Evolutionary conservation across 495 filamentous ascomycete species (phyloP).

Genomic region (Trichoderma gamsii): DNA sequence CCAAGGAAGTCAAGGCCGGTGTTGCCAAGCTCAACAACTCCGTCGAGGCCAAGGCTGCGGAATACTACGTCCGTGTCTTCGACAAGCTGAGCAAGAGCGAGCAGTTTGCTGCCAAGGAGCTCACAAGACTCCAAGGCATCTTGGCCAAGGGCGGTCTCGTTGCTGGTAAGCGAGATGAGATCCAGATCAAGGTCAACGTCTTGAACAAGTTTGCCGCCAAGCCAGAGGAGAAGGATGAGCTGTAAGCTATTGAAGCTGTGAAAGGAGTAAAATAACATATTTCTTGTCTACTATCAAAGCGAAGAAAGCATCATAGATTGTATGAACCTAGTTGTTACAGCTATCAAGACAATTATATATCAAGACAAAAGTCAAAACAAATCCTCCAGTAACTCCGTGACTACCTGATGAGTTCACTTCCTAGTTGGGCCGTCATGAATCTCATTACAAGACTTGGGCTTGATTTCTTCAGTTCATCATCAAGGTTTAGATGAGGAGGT

Average conservation of each 20-base stretch:
- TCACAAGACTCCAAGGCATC: slow-evolving; percentile 70
- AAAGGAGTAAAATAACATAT: neutral
- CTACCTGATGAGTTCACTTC: slow-evolving; percentile 16
- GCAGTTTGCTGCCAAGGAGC: slow-evolving; percentile 79
- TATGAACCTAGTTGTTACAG: neutral
- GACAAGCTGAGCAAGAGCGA: slow-evolving; percentile 72
- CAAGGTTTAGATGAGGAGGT: slow-evolving; percentile 24
- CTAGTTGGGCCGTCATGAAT: neutral
- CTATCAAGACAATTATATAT: slow-evolving; percentile 6
- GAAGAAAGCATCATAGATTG: slow-evolving; percentile 7
- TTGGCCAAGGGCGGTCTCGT: slow-evolving; percentile 80
- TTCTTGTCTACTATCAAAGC: neutral
- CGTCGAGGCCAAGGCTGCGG: slow-evolving; percentile 63
- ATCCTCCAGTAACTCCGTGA: slow-evolving; percentile 24
- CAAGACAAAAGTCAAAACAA: neutral
- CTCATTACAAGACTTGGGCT: neutral
- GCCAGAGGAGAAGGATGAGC: slow-evolving; percentile 57
- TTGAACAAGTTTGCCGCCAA: slow-evolving; percentile 64
- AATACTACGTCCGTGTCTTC: slow-evolving; percentile 89
- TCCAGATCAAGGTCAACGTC: slow-evolving; percentile 82
- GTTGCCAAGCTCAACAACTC: slow-evolving; percentile 58
- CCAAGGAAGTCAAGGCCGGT: slow-evolving; percentile 61
- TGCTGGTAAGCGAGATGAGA: slow-evolving; percentile 81
- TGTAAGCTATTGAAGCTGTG: slow-evolving; percentile 40
- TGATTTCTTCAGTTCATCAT: slow-evolving; percentile 10